These are phyloP conservation scores for Trichoderma sp. DNA, from an alignment of 2,329 filamentous ascomycete genomes.

Conservation along the genomic window DNA sequence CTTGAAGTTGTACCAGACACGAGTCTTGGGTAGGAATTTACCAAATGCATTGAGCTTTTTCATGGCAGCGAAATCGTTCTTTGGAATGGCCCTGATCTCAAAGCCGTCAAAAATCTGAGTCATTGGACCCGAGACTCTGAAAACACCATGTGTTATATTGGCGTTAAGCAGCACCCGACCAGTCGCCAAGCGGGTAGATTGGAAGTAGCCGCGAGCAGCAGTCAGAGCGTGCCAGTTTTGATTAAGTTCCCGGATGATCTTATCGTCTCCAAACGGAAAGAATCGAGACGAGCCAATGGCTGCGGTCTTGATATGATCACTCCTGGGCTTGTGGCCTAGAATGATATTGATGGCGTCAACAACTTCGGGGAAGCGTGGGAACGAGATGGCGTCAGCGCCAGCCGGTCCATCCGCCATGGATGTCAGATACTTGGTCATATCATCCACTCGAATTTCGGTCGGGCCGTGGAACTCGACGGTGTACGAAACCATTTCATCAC, in stretches of 20 bases:
- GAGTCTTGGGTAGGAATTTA: conserved; percentile 46
- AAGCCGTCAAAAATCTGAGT: conserved; percentile 41
- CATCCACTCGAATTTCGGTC: conserved; percentile 43
- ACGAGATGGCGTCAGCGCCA: conserved; percentile 41
- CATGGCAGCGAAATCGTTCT: conserved; percentile 20
- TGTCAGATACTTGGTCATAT: conserved; percentile 50
- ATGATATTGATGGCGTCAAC: conserved; percentile 59
- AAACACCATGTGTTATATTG: conserved; percentile 59
- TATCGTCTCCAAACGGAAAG: conserved; percentile 48
- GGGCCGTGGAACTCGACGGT: conserved; percentile 50
- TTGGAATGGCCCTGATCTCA: conserved; percentile 28
- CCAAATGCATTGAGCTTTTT: conserved; percentile 38
- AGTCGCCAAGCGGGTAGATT: conserved; percentile 58
- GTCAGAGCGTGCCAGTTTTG: conserved; percentile 40
- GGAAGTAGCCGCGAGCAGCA: conserved; percentile 59
- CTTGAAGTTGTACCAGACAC: conserved; percentile 42
- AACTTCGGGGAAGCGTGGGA: conserved; percentile 54
- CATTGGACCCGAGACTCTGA: conserved; percentile 48
- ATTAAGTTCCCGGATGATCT: conserved; percentile 38
- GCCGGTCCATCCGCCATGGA: conserved; percentile 47
- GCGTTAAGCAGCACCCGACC: conserved; percentile 59
- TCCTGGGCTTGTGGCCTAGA: conserved; percentile 50
- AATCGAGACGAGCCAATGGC: conserved; percentile 54
- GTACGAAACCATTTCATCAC: conserved; percentile 42
- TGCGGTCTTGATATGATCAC: conserved; percentile 40